Conservation (phyloP, 345 rosid genomes). For the Geranium rotundifolium region DNA sequence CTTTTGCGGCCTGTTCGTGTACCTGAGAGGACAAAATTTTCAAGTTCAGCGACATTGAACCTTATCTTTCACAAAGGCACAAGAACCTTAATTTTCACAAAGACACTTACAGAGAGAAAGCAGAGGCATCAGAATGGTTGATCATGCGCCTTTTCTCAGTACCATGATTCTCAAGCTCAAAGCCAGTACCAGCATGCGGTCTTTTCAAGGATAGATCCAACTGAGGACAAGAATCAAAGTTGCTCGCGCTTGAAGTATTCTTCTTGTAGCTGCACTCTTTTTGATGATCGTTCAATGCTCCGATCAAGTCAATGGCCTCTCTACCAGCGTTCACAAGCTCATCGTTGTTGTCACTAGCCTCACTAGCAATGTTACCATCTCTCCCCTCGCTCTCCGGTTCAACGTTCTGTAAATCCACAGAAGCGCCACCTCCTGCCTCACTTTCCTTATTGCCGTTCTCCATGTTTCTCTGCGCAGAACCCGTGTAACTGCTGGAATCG, state of each 20-base stretch:
- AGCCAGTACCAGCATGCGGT: conserved; percentile 19
- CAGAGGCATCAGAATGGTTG: conserved; percentile 71
- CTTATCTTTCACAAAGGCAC: no score
- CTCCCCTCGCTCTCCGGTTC: conserved; percentile 18
- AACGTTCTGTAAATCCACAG: conserved; percentile 15
- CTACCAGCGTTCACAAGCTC: conserved; percentile 21
- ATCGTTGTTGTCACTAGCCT: conserved; percentile 13
- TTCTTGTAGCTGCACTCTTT: neutral
- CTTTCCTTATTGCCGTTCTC: conserved; percentile 46
- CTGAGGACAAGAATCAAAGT: conserved; percentile 33
- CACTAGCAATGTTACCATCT: conserved; percentile 12
- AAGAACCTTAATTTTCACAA: neutral
- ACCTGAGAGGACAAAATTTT: conserved; percentile 32
- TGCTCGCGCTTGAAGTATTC: conserved; percentile 17
- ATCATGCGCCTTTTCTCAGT: conserved; percentile 42
- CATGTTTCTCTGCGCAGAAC: conserved; percentile 24
- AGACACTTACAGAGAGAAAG: conserved; percentile 60
- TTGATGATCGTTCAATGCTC: conserved; percentile 26
- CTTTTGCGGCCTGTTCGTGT: conserved; percentile 37
- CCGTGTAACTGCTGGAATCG: conserved; percentile 34
- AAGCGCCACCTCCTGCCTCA: conserved; percentile 24
- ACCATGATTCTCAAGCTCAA: conserved; percentile 36
- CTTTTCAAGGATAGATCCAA: conserved; percentile 76
- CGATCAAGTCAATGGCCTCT: conserved; percentile 73
- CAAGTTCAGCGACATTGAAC: neutral